These are phyloP conservation scores for Colletotrichum sp. DNA, from an alignment of 2,329 filamentous ascomycete genomes.

Conservation along the genomic window DNA sequence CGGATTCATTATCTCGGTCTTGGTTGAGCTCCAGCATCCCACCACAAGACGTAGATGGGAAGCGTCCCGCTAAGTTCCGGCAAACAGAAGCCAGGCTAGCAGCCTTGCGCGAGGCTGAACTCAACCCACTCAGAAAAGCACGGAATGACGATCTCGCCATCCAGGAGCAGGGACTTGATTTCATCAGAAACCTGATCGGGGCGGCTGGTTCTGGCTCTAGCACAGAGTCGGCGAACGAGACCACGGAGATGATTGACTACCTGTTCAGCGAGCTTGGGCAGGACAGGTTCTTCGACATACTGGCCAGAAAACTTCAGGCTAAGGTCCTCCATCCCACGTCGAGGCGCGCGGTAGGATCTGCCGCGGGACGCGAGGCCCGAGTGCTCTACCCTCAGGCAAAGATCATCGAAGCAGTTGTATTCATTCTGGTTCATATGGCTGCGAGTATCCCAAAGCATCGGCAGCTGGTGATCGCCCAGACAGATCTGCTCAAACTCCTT, in stretches of 20 bases:
- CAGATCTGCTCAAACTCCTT: constrained; percentile 74
- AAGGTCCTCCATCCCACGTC: constrained; percentile 59
- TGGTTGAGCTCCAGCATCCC: constrained; percentile 21
- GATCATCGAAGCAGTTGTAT: constrained; percentile 79
- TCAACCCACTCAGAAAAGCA: constrained; percentile 70
- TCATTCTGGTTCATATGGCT: constrained; percentile 86
- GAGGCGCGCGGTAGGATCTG: constrained; percentile 37
- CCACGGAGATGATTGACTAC: constrained; percentile 81
- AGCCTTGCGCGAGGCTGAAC: constrained; percentile 67
- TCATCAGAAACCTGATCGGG: constrained; percentile 88
- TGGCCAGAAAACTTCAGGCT: constrained; percentile 77
- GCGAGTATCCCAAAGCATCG: constrained; percentile 81
- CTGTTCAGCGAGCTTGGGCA: constrained; percentile 78
- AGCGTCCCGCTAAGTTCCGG: constrained; percentile 46
- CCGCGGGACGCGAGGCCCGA: constrained; percentile 42
- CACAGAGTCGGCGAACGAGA: constrained; percentile 54
- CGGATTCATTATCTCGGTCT: constrained; percentile 43
- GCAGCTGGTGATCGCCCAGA: constrained; percentile 78
- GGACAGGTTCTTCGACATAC: constrained; percentile 78
- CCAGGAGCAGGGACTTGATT: constrained; percentile 88
- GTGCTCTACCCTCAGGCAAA: constrained; percentile 66
- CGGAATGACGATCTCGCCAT: constrained; percentile 82
- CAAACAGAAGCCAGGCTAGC: constrained; percentile 55
- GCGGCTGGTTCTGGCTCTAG: constrained; percentile 54
- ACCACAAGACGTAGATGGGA: constrained; percentile 20